Evolutionary conservation across 106 monocot genomes (phyloP), one percentile per base, ranked within the genome.

Genomic region (Alisma plantagoaquatica): DNA sequence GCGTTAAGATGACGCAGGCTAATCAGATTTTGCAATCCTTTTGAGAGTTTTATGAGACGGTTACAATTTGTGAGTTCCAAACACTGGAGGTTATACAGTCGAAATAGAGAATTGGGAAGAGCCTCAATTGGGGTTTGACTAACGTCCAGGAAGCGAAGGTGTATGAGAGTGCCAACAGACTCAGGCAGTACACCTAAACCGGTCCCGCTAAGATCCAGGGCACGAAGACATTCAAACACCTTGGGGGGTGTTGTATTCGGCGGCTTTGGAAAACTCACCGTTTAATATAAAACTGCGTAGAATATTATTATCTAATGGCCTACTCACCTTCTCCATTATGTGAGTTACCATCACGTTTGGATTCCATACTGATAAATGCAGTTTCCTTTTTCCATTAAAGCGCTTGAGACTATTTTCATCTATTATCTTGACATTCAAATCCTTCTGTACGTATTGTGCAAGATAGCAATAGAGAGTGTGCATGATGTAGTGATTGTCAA

Each of bases 1-100:
- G 57, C 54, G 41, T 61, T 54, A 12, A 70, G 46, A 48, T 70
- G 61, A 6, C 61, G 60, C 19, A 61, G 12, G 51, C 35, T 61
- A 17, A 70, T 46, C 19, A 70, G 33, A 10, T 54, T 44, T 2
- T 41, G 50, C 4, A 68, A 22, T 7, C 1, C 25, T 49, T 49
- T 19, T 10, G 48, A 24, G 15, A 49, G 22, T 18, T 3, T 49
- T 15, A 1, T 21, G 18, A 49, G 22, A 10, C 21, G 2, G 10
- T 2, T 11, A 49, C 48, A 49, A 10, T 11, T 24, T 23, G 3
- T 4, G 11, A 49, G 10, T 1, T 4, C 4, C 22, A 49, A 1
- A 3, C 11, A 23, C 10, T 21, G n/a, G 22, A 49, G 48, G 10
- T 49, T 18, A 11, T 49, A 49, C 0, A 49, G n/a, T 2, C 10